Conservation (phyloP, 352 stramenopile genomes). For the Phytophthora citrophthora region DNA sequence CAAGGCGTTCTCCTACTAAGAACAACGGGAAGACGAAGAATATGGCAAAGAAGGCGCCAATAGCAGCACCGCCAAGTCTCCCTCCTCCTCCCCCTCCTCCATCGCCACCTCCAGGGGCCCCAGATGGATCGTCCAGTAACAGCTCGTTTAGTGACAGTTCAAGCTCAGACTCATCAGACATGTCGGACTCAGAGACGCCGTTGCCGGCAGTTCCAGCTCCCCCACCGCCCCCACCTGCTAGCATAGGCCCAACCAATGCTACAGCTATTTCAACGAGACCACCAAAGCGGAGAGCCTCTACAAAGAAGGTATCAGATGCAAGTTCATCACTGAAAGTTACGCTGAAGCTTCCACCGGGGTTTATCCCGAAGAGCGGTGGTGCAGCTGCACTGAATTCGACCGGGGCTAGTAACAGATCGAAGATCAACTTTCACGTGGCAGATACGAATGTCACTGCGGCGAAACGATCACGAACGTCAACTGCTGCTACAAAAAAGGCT, state of each 20-base stretch:
- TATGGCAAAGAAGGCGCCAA: slow-evolving; percentile 2
- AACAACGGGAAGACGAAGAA: slow-evolving; percentile 36
- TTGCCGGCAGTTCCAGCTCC: slow-evolving; percentile 24
- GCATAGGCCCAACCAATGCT: slow-evolving; percentile 6
- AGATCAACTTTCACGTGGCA: slow-evolving; percentile 52
- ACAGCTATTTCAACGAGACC: slow-evolving; percentile 18
- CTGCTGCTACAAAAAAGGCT: slow-evolving; percentile 27
- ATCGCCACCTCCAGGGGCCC: slow-evolving; percentile 37
- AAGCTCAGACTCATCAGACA: slow-evolving; percentile 59
- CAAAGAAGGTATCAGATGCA: slow-evolving; percentile 33
- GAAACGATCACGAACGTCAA: slow-evolving; percentile 42
- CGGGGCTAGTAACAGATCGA: slow-evolving; percentile 24
- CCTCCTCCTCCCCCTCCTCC: slow-evolving; percentile 41
- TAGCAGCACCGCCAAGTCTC: slow-evolving; percentile 21
- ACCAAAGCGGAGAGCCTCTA: slow-evolving; percentile 27
- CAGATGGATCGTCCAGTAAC: slow-evolving; percentile 50
- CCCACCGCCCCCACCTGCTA: slow-evolving; percentile 32
- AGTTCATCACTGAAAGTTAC: slow-evolving; percentile 61
- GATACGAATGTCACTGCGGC: slow-evolving; percentile 35
- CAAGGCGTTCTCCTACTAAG: slow-evolving; percentile 30
- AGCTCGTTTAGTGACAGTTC: slow-evolving; percentile 58
- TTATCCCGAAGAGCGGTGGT: slow-evolving; percentile 40
- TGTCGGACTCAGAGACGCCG: slow-evolving; percentile 45
- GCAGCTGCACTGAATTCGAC: slow-evolving; percentile 4
- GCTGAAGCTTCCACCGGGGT: slow-evolving; percentile 62